These are phyloP conservation scores for Fraxinus floribunda DNA, from an alignment of 305 asterid species.

Conservation along the genomic window DNA sequence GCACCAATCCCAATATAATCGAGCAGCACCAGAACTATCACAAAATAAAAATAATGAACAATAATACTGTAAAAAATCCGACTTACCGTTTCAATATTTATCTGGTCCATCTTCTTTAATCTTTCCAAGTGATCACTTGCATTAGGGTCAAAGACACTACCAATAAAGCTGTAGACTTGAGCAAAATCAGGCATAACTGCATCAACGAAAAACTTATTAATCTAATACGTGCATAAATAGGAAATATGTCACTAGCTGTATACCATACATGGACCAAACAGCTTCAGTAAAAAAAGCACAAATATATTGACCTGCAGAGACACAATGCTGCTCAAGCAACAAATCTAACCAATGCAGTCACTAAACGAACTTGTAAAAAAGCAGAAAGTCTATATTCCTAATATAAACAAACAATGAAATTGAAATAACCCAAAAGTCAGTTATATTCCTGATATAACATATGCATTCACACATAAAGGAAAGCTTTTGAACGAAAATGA, in stretches of 20 bases:
- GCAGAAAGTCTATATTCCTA: not conserved
- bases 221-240: not conserved
- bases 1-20: not conserved
- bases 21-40: not conserved
- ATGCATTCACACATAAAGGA: not conserved
- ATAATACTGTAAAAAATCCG: not conserved
- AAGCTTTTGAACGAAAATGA: not conserved
- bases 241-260: not conserved
- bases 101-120: conserved; percentile 68
- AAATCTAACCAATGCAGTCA: not conserved
- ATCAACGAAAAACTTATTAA: conserved; percentile 10
- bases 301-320: not conserved
- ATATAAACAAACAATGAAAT: not conserved
- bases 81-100: conserved; percentile 78
- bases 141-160: conserved; percentile 79
- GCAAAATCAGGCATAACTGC: conserved; percentile 84
- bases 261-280: not conserved
- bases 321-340: not conserved
- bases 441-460: not conserved
- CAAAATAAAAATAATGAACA: not conserved
- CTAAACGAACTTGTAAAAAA: not conserved
- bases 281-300: not conserved
- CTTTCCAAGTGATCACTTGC: conserved; percentile 63
- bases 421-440: not conserved
- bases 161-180: conserved; percentile 77